phyloP scores from a whole-genome alignment of 2,329 filamentous ascomycete genomes.

The Aspergillus flavus region DNA sequence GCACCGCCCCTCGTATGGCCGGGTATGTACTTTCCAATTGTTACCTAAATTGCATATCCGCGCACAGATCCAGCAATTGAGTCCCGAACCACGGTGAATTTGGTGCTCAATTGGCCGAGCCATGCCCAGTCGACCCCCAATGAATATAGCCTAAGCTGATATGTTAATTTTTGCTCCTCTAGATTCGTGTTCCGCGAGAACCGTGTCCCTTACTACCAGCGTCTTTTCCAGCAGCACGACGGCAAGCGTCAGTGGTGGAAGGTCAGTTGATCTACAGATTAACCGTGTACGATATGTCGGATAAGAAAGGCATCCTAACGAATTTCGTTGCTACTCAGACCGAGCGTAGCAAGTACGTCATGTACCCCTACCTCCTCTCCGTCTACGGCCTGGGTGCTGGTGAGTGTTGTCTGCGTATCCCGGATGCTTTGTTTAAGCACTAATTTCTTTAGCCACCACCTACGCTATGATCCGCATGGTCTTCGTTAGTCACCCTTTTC shows the following conservation, averaged over 20 bases:
- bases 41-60: background rate
- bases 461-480: conserved; percentile 50
- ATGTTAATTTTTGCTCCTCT: conserved; percentile 2
- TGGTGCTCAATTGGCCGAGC: conserved; percentile 22
- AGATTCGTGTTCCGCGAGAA: conserved; percentile 66
- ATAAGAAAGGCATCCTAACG: conserved; percentile 1
- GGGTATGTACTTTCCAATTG: conserved; percentile 38
- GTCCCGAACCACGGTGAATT: conserved; percentile 17
- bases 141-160: conserved; percentile 22
- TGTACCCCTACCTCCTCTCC: conserved; percentile 63
- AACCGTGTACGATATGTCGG: background rate
- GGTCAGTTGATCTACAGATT: conserved; percentile 51
- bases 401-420: conserved; percentile 35
- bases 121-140: conserved; percentile 10
- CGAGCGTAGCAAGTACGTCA: conserved; percentile 57
- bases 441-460: conserved; percentile 32
- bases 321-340: conserved; percentile 43
- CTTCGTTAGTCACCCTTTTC: conserved; percentile 38
- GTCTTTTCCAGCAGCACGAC: conserved; percentile 67
- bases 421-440: conserved; percentile 15
- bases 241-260: conserved; percentile 69
- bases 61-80: conserved; percentile 20
- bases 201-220: conserved; percentile 68
- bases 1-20: conserved; percentile 46
- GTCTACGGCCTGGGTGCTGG: conserved; percentile 53